phyloP scores from a whole-genome alignment of 257 asterid genomes.

The Solanum dulcamara region DNA sequence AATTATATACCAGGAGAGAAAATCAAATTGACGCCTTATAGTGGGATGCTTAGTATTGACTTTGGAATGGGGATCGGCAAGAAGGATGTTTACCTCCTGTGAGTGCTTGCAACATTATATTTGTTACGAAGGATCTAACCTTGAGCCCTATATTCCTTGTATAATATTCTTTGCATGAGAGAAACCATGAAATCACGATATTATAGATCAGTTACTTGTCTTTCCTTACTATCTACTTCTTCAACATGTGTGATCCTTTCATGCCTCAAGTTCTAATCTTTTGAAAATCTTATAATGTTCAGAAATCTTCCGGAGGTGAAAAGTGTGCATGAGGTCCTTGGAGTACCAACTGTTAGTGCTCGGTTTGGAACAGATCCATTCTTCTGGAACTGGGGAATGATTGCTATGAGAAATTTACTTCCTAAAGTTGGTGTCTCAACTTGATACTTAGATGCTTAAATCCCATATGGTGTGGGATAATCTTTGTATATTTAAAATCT shows the following conservation, averaged over 20 bases:
- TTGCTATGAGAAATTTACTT: constrained; percentile 63
- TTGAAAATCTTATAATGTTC: neutral
- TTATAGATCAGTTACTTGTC: neutral
- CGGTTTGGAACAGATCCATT: constrained; percentile 95
- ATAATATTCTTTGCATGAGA: neutral
- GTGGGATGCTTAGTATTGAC: constrained; percentile 83
- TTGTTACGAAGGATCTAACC: neutral
- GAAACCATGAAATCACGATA: neutral
- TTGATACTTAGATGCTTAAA: neutral
- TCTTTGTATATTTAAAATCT: neutral
- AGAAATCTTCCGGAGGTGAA: constrained; percentile 93
- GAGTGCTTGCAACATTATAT: constrained; percentile 16
- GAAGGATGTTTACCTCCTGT: constrained; percentile 81
- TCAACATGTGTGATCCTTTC: neutral
- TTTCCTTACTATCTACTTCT: too few species aligned
- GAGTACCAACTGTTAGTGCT: constrained; percentile 88
- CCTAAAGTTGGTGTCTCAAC: constrained; percentile 51
- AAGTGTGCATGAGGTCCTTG: constrained; percentile 67
- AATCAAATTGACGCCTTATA: constrained; percentile 75
- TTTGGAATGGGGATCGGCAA: constrained; percentile 83
- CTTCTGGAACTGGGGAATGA: constrained; percentile 99
- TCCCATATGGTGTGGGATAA: neutral
- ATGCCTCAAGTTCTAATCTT: neutral
- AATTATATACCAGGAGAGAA: constrained; percentile 40
- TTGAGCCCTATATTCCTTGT: neutral